Conservation (phyloP, 768 basidiomycete genomes). For the Trametes cubensis region DNA sequence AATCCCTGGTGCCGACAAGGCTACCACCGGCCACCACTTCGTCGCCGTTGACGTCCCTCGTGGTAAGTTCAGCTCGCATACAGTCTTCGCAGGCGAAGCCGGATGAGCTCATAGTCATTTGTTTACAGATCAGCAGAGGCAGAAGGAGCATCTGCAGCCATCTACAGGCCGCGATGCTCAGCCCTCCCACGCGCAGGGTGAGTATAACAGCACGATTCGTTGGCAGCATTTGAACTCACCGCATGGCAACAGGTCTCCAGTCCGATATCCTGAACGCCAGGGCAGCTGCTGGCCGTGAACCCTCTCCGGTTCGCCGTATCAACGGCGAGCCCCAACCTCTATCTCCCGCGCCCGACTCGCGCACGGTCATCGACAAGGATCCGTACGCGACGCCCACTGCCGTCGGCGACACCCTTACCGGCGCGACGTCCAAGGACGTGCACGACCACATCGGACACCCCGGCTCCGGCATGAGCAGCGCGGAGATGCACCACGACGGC, state of each 20-base stretch:
- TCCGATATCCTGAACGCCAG: constrained; percentile 17
- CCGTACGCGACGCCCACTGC: constrained; percentile 32
- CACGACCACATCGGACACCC: constrained; percentile 36
- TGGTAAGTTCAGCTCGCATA: constrained; percentile 18
- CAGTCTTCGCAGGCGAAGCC: background rate
- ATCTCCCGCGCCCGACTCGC: constrained; percentile 30
- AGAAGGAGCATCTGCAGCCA: constrained; percentile 31
- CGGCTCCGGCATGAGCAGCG: constrained; percentile 37
- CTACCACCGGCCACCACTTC: constrained; percentile 32
- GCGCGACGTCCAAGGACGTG: constrained; percentile 41
- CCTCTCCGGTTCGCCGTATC: constrained; percentile 17
- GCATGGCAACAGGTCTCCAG: background rate
- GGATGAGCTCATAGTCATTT: background rate
- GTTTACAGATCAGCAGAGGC: constrained; percentile 17
- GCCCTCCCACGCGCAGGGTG: constrained; percentile 3
- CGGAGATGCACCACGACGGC: constrained; percentile 41
- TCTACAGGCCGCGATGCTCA: constrained; percentile 29
- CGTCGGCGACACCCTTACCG: constrained; percentile 33
- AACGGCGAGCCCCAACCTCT: constrained; percentile 18
- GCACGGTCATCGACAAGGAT: constrained; percentile 37
- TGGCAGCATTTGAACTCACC: background rate
- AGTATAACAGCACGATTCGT: background rate
- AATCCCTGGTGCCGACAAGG: constrained; percentile 33
- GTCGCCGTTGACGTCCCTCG: constrained; percentile 29
- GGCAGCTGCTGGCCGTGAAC: constrained; percentile 6